A percentile compares a stretch with the other conserved stretches of the same genome.
phyloP scores from a whole-genome alignment of 345 rosid species.

The Bretschneidera sinensis region DNA sequence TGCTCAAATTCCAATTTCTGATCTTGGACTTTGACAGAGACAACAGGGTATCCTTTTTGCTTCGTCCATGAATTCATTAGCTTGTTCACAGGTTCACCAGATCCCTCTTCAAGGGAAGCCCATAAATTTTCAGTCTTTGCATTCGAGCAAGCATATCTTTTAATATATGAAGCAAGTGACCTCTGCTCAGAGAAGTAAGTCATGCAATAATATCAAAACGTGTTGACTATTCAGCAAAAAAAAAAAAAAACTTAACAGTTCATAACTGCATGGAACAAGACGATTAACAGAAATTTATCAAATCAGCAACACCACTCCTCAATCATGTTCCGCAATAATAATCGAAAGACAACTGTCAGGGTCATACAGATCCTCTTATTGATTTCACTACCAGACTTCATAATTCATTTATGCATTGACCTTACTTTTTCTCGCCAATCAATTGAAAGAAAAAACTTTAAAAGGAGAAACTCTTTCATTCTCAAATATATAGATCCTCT shows the following conservation, averaged over 20 bases:
- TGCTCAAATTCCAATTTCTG: slow-evolving; percentile 83
- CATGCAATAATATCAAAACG: too few species aligned
- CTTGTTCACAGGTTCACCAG: slow-evolving; percentile 87
- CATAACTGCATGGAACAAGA: slow-evolving; percentile 12
- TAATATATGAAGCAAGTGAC: slow-evolving; percentile 87
- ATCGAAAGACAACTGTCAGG: background rate
- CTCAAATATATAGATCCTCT: too few species aligned
- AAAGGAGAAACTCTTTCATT: too few species aligned
- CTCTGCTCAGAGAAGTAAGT: slow-evolving; percentile 40
- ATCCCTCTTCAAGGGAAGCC: slow-evolving; percentile 84
- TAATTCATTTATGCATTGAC: too few species aligned
- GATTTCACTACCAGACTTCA: too few species aligned
- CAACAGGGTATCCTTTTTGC: slow-evolving; percentile 88
- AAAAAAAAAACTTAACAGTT: too few species aligned
- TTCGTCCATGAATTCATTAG: slow-evolving; percentile 94
- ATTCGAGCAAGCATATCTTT: slow-evolving; percentile 67
- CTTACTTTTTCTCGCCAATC: too few species aligned
- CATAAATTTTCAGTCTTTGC: slow-evolving; percentile 93
- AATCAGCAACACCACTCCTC: background rate
- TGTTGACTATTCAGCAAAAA: background rate
- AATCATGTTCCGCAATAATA: background rate
- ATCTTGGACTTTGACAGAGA: slow-evolving; percentile 63
- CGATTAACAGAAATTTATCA: background rate
- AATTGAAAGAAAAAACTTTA: too few species aligned
- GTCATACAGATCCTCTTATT: too few species aligned